Evolutionary conservation across 169 alveolate species (phyloP).

Genomic region (Fabrea salina): DNA sequence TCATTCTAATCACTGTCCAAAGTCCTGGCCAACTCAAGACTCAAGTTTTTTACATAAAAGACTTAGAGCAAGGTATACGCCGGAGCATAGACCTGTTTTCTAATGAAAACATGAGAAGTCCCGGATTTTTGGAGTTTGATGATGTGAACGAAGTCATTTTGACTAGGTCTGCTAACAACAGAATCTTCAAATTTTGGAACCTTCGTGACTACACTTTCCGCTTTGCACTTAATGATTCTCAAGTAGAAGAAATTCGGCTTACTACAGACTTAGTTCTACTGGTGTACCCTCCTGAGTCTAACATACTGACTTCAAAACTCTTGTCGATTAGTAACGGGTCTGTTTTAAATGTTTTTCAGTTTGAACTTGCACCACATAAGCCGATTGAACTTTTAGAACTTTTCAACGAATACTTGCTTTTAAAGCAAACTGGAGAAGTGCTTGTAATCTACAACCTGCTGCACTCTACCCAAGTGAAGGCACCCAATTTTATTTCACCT

Average conservation of each 20-base stretch:
- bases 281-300: background rate
- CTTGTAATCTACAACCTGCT: conserved; percentile 7
- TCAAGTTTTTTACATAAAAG: background rate
- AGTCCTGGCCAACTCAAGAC: background rate
- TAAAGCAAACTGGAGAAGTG: conserved; percentile 18
- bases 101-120: background rate
- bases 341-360: background rate
- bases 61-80: background rate
- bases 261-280: conserved; percentile 7
- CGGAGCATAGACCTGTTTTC: background rate
- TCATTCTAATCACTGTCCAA: background rate
- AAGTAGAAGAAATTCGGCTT: conserved; percentile 14
- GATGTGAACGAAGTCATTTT: background rate
- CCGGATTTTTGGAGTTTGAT: conserved; percentile 31
- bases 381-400: conserved; percentile 22
- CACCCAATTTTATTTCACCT: background rate
- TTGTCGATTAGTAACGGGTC: background rate
- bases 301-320: background rate
- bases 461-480: background rate
- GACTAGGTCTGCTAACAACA: background rate
- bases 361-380: background rate
- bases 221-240: background rate
- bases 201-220: background rate
- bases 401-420: background rate
- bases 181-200: background rate